phyloP scores from a whole-genome alignment of 2,329 filamentous ascomycete species.

The Aureobasidium melanogenum region DNA sequence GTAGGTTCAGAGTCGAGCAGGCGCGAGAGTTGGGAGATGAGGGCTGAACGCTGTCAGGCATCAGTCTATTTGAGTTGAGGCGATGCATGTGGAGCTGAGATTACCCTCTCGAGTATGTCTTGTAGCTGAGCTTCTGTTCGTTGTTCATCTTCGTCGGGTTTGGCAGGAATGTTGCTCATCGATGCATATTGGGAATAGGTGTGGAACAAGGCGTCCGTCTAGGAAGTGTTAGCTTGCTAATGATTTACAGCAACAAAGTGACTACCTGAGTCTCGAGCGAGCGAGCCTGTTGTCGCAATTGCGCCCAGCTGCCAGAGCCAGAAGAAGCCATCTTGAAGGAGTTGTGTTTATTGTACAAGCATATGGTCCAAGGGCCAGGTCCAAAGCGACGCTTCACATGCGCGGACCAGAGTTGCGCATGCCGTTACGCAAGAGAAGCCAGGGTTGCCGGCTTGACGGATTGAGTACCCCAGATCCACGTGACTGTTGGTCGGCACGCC shows the following conservation, averaged over 20 bases:
- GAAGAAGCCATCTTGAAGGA: neutral
- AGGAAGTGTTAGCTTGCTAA: neutral
- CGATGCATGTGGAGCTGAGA: slow-evolving; percentile 3
- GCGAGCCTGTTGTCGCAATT: slow-evolving; percentile 86
- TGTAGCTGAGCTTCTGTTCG: slow-evolving; percentile 72
- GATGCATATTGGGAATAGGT: slow-evolving; percentile 86
- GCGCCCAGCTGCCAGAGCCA: slow-evolving; percentile 59
- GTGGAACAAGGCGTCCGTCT: slow-evolving; percentile 80
- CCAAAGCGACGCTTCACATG: neutral
- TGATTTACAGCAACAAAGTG: neutral
- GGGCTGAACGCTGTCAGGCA: slow-evolving; percentile 60
- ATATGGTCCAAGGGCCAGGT: neutral
- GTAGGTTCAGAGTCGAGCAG: slow-evolving; percentile 91
- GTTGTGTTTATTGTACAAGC: neutral
- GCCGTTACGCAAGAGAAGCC: no score
- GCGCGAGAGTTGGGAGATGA: slow-evolving; percentile 73
- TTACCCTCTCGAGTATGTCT: slow-evolving; percentile 74
- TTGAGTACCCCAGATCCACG: no score
- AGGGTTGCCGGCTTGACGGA: no score
- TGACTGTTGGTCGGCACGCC: no score
- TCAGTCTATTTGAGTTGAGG: slow-evolving; percentile 16
- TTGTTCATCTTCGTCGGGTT: slow-evolving; percentile 77
- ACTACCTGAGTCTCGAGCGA: slow-evolving; percentile 79
- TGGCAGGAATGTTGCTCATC: slow-evolving; percentile 66
- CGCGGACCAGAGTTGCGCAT: neutral